Base-by-base conservation (phyloP, 768 basidiomycete species). In the Trametes punicea region DNA sequence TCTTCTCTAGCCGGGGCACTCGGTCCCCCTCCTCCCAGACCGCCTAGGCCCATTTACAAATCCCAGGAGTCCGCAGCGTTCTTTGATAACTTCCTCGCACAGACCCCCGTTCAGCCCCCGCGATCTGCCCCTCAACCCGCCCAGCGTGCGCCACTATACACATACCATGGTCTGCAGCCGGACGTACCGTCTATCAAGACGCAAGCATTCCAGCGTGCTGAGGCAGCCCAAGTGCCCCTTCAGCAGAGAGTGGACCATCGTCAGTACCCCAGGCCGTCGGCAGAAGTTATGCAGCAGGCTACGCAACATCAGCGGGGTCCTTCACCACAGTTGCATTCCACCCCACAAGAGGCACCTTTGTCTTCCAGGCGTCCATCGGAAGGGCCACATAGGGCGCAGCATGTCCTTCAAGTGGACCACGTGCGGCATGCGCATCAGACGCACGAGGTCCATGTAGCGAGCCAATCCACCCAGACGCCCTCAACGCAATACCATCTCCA, bases 1-100 rank as follows among this genome's bases (percentile, higher is more conserved):
- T 90, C 88, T 15, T 90, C 89, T 11, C 80, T 90, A 53, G 88
- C 89, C 4, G 77, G 77, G 67, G 90, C 90, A 3, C 78, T 92
- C 21, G 87, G 85, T 5, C 70, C 74, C 38, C 75, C 73, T 5
- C 70, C 64, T 26, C 68, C 70, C 2, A 68, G 47, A 44, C 66
- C 65, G 15, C 58, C 64, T 5, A 66, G 64, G 6, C 72, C 64
- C 20, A 62, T 71, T 8, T 81, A 81, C 63, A 69, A 72, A 18
- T 78, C 85, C 6, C 75, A 81, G 52, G 82, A 90, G 41, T 89
- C 86, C 1, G 67, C 74, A 2, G 67, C 73, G 3, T 90, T 88
- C 67, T 88, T 89, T 67, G 78, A 86, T 55, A 72, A 80, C 21
- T 88, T 89, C 67, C 67, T 92, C 21, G 76, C 80, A 13, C 77